Evolutionary conservation across 1,284 basidiomycete species (phyloP).

Genomic region (Exobasidium cylindrosporum): DNA sequence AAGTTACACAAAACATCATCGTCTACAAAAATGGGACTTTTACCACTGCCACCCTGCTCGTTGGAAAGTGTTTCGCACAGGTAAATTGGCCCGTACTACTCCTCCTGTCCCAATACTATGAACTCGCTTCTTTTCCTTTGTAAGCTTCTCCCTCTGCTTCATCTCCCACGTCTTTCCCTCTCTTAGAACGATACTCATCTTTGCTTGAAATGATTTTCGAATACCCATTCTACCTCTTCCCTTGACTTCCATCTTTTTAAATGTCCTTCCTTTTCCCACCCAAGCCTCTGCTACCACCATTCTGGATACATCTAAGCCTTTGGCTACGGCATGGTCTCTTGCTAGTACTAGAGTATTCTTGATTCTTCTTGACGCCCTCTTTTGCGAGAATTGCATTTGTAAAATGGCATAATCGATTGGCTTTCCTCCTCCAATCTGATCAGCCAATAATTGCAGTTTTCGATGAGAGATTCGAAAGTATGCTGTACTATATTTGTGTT

Average conservation of each 20-base stretch:
- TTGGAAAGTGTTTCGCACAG: conserved; percentile 46
- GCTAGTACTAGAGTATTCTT: conserved; percentile 84
- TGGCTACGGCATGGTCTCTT: conserved; percentile 80
- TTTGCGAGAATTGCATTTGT: conserved; percentile 93
- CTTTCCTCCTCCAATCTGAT: conserved; percentile 67
- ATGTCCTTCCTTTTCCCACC: conserved; percentile 78
- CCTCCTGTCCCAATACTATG: conserved; percentile 68
- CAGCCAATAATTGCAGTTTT: conserved; percentile 82
- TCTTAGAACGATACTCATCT: conserved; percentile 73
- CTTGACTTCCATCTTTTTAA: conserved; percentile 74
- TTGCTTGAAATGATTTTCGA: conserved; percentile 72
- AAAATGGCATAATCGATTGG: conserved; percentile 79
- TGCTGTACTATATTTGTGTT: conserved; percentile 87
- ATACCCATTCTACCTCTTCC: conserved; percentile 80
- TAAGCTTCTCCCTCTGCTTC: conserved; percentile 65
- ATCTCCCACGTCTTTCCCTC: conserved; percentile 79
- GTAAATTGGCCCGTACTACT: conserved; percentile 33
- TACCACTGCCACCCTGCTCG: conserved; percentile 50
- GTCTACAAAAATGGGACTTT: no score
- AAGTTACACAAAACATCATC: no score
- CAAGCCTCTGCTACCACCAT: conserved; percentile 86
- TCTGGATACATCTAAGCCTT: conserved; percentile 70
- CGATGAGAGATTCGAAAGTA: conserved; percentile 89
- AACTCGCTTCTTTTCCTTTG: conserved; percentile 70
- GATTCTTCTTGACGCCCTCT: conserved; percentile 78